Evolutionary conservation across 2,329 filamentous ascomycete species (phyloP).

Genomic region (Phaeosphaeriaceae sp.): DNA sequence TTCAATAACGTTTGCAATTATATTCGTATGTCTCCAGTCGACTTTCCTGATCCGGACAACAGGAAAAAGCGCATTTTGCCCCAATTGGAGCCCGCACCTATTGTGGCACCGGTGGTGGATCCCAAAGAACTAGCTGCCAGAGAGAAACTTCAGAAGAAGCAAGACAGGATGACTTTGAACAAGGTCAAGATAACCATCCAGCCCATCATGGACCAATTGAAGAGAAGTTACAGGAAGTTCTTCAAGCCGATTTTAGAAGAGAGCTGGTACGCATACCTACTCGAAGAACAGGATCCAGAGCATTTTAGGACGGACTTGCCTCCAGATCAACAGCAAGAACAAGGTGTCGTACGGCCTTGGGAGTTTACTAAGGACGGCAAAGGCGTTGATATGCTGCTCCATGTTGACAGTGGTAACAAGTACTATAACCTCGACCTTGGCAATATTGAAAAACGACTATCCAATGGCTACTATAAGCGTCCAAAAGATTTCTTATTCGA

Average conservation of each 20-base stretch:
- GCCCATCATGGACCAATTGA: conserved; percentile 97
- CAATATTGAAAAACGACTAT: conserved; percentile 93
- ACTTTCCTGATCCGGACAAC: conserved; percentile 86
- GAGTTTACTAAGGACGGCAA: conserved; percentile 81
- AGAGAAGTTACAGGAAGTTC: conserved; percentile 87
- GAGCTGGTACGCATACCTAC: conserved; percentile 77
- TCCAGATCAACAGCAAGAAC: conserved; percentile 60
- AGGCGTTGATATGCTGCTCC: conserved; percentile 75
- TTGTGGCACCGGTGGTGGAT: conserved; percentile 60
- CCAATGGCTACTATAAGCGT: conserved; percentile 93
- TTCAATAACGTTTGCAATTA: conserved; percentile 78
- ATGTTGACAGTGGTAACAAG: conserved; percentile 79
- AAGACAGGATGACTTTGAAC: conserved; percentile 84
- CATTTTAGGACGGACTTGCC: conserved; percentile 66
- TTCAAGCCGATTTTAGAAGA: conserved; percentile 77
- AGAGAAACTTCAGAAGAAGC: conserved; percentile 77
- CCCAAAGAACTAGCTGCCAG: conserved; percentile 74
- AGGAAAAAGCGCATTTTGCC: conserved; percentile 87
- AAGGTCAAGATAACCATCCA: conserved; percentile 87
- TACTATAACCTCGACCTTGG: conserved; percentile 95
- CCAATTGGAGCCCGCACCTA: conserved; percentile 72
- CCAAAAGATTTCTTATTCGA: conserved; percentile 89
- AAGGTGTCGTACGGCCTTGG: conserved; percentile 71
- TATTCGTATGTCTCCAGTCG: conserved; percentile 76
- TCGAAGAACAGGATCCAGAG: conserved; percentile 79